Base-by-base conservation (phyloP, 495 filamentous ascomycete genomes). In the Choiromyces venosus region DNA sequence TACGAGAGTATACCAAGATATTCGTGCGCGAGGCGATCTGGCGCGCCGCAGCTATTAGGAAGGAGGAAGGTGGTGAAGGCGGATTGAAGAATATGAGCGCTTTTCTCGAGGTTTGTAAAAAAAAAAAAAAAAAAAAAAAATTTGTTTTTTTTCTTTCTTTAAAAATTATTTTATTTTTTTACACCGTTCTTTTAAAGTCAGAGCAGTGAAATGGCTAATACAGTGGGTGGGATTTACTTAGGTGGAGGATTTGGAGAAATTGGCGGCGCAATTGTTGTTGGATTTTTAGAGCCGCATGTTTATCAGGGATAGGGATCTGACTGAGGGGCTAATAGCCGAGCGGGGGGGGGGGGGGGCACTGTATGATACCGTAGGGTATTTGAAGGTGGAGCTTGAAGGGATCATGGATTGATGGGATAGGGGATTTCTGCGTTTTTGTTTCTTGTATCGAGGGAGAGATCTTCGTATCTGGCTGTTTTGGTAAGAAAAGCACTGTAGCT, bases 21-120 rank as follows among this genome's bases (percentile, higher is more conserved):
- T 99, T 97, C 85, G 92, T 97, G 71, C 86, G 91, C 75, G 95
- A 99, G 84, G 93, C 93, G 38, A 88, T 99, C 78, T 93, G 93
- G 37, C 81, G 95, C 82, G 90, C 92, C 52, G 89, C 89, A 10
- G 88, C 87, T 73, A 91, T 92, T 85, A 88, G 88, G 80, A 83
- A 83, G 64, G 86, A 87, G 74, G 84, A 78, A 37, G 64, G 70
- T 65, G 74, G 68, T 74, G 71, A 16, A 9, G 74, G 71, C 14
- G 65, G 67, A 12, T 67, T 77, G 61, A 74, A 42, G 76, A 74
- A 67, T 68, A 74, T 71, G 71, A 79, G 76, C 40, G 73, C 76
- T 18, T 80, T 80, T 66, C 70, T 82, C 35, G 79, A 79, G 76
- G 78, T 75, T 38, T 14, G 65, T 65, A 14, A 12, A n/a, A n/a